Evolutionary conservation across 2,329 filamentous ascomycete genomes (phyloP).

Genomic region (Aphanoascus verrucosus): DNA sequence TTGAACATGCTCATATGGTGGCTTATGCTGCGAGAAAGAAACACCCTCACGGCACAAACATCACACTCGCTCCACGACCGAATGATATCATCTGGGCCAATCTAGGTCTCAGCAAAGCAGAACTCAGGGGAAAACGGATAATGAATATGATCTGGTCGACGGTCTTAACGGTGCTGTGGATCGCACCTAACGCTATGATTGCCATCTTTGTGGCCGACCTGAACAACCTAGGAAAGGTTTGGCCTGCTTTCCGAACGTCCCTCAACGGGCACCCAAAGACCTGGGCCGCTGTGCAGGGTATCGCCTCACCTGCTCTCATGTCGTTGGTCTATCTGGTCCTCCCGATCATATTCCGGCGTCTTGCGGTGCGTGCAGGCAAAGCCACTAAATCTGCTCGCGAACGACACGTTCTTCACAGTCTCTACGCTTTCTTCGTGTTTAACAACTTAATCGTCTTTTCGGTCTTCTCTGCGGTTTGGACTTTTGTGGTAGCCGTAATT

Average conservation of each 20-base stretch:
- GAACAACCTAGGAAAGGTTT: conserved; percentile 66
- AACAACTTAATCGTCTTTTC: conserved; percentile 96
- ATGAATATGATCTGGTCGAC: conserved; percentile 77
- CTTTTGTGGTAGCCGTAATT: conserved; percentile 57
- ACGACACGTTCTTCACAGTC: conserved; percentile 76
- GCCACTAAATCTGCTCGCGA: conserved; percentile 86
- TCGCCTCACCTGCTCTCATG: conserved; percentile 74
- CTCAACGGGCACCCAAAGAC: conserved; percentile 52
- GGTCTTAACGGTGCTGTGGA: conserved; percentile 72
- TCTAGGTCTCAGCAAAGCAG: conserved; percentile 58
- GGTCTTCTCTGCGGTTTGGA: conserved; percentile 73
- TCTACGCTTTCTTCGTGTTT: conserved; percentile 94
- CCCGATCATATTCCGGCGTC: conserved; percentile 79
- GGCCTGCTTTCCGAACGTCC: conserved; percentile 60
- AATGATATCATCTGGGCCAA: conserved; percentile 97
- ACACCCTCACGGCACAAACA: conserved; percentile 64
- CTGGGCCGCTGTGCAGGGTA: conserved; percentile 88
- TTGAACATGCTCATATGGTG: conserved; percentile 76
- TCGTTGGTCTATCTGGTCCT: conserved; percentile 79
- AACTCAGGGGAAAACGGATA: conserved; percentile 60
- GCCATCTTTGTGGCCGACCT: conserved; percentile 87
- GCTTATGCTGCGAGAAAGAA: conserved; percentile 73
- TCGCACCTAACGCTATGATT: conserved; percentile 86
- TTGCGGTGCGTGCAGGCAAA: conserved; percentile 75
- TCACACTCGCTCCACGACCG: conserved; percentile 71